Base-by-base conservation (phyloP, 129 eudicot species). In the Daucus carota region DNA sequence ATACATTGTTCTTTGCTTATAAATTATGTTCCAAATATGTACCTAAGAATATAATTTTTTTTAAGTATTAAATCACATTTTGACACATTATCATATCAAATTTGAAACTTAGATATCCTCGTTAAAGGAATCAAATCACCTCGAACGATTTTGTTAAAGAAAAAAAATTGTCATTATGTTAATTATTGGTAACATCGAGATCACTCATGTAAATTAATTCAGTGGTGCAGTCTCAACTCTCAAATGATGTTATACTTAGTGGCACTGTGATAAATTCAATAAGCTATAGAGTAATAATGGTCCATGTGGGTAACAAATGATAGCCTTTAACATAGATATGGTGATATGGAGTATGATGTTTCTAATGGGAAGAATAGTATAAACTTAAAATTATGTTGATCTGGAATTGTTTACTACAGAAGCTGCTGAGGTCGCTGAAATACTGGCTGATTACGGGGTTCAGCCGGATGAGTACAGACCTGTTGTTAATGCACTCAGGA, bases 391-490 rank as follows among this genome's bases (percentile, higher is more conserved):
- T 50, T 73, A 45, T 38, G 45, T 73, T 70, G 69, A 63, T 33
- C 46, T 29, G 26, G 18, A 59, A 18, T 18, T 74, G 42, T 1
- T 3, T 65, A 76, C 78, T 88, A 83, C 85, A 94, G 98, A 94
- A 80, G 98, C 98, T 68, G 98, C 98, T 54, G 98, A 94, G 88
- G 81, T 87, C 17, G 98, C 96, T 17, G 97, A 94, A 80, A 94
- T 94, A 84, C 84, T 91, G 54, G 78, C 96, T 4, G 90, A 94
- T 48, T 94, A 84, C 70, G 99, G 99, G 70, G 79, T 94, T 72
- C 86, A 87, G 84, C 93, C 97, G 22, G 93, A 89, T 54, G 99
- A 94, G 82, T 94, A 94, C 75, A 67, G 79, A n/a, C 99, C 99
- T 1, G 94, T 94, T 57, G 97, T 94, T 74, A 88, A 87, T 77